Percentiles rank a stretch among this genome's conserved stretches.
Evolutionary conservation across 2,329 filamentous ascomycete genomes (phyloP).

Genomic region (Xylaria arbuscula): DNA sequence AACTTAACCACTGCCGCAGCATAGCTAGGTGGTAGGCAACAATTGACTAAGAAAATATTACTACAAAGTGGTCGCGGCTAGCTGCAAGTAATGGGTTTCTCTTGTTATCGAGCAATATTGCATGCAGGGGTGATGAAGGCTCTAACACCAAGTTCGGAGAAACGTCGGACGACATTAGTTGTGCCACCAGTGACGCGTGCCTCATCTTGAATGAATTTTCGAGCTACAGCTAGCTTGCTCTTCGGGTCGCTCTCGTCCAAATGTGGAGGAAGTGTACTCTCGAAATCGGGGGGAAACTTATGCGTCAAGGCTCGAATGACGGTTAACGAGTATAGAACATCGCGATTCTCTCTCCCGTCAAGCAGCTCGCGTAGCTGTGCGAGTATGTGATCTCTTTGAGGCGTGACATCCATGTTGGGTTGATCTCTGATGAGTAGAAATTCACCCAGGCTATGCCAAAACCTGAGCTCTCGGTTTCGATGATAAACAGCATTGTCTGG

Average conservation of each 20-base stretch:
- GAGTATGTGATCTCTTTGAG: constrained; percentile 74
- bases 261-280: constrained; percentile 66
- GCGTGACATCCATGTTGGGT: constrained; percentile 59
- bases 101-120: constrained; percentile 54
- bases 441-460: constrained; percentile 83
- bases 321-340: constrained; percentile 90
- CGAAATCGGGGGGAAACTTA: constrained; percentile 69
- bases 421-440: constrained; percentile 73
- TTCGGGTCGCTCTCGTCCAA: constrained; percentile 74
- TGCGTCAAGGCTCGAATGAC: constrained; percentile 80
- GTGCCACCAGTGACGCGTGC: constrained; percentile 73
- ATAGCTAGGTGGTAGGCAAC: constrained; percentile 23
- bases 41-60: constrained; percentile 30
- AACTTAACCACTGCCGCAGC: constrained; percentile 22
- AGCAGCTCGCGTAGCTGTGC: constrained; percentile 74
- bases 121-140: constrained; percentile 67
- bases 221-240: constrained; percentile 74
- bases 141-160: constrained; percentile 73
- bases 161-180: constrained; percentile 76
- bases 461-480: constrained; percentile 74
- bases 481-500: constrained; percentile 64
- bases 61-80: constrained; percentile 28
- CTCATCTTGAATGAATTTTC: constrained; percentile 75
- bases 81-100: constrained; percentile 17
- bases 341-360: constrained; percentile 85